These are phyloP conservation scores for Cordyceps cateniannulata DNA, from an alignment of 2,329 filamentous ascomycete genomes.

Conservation along the genomic window DNA sequence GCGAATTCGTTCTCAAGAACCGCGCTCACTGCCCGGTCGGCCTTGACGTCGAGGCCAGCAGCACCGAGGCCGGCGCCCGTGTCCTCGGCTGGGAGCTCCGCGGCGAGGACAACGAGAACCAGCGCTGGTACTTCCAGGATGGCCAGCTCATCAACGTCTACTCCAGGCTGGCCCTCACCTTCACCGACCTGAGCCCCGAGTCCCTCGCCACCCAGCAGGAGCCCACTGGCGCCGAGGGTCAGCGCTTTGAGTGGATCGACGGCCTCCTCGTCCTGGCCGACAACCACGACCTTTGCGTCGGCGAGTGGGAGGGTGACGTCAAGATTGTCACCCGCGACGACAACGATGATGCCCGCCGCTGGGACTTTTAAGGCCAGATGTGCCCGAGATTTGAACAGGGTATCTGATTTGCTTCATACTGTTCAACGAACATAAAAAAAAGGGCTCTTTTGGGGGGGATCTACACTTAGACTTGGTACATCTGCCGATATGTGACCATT, in stretches of 20 bases:
- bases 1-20: slow-evolving; percentile 1
- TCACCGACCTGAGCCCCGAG: neutral
- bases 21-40: neutral
- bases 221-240: neutral
- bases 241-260: neutral
- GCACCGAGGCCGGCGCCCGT: neutral
- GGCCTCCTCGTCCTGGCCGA: neutral
- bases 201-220: neutral
- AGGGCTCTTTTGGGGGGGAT: too few species aligned
- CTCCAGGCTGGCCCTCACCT: neutral
- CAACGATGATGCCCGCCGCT: neutral
- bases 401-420: neutral
- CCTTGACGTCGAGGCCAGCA: neutral
- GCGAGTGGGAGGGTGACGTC: neutral
- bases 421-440: neutral
- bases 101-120: slow-evolving; percentile 1
- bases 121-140: neutral
- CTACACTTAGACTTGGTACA: too few species aligned
- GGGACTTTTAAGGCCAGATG: neutral
- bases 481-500: neutral
- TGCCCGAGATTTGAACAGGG: too few species aligned
- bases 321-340: neutral
- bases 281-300: neutral
- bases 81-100: neutral
- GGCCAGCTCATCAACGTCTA: neutral